Conservation (phyloP, 345 rosid species). For the Citrus reticulata region DNA sequence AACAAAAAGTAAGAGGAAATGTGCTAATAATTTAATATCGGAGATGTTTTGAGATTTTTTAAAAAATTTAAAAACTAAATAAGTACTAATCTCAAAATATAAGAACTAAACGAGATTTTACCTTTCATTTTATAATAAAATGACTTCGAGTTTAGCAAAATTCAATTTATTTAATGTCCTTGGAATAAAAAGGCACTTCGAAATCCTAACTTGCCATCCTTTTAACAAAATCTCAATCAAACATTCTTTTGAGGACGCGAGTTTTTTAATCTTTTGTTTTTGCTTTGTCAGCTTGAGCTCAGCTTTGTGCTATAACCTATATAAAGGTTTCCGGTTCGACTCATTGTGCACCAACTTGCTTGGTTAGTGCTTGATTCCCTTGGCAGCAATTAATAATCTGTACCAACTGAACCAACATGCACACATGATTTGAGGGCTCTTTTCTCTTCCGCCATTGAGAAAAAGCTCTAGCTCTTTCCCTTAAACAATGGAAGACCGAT, state of each 20-base stretch:
- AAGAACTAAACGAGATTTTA: no score
- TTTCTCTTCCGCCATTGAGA: constrained; percentile 19
- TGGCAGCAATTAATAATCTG: not conserved
- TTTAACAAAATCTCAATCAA: no score
- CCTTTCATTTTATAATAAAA: no score
- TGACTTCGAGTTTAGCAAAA: no score
- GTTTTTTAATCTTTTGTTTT: not conserved
- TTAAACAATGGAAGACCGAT: constrained; percentile 18
- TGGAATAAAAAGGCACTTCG: no score
- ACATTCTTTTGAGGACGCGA: not conserved
- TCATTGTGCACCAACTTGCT: constrained; percentile 17
- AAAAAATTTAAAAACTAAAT: no score
- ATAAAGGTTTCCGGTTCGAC: no score
- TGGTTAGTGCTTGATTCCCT: constrained; percentile 20
- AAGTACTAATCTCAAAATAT: no score
- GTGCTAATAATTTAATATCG: no score
- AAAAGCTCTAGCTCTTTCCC: constrained; percentile 8
- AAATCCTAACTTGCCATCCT: not conserved
- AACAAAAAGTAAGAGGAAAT: no score
- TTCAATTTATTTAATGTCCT: no score
- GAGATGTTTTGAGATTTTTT: no score
- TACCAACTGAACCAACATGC: constrained; percentile 4
- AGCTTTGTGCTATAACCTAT: not conserved
- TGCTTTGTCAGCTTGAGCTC: not conserved
- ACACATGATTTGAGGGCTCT: constrained; percentile 21